Percentiles rank a stretch among this genome's conserved stretches.
Evolutionary conservation across 441 rosid genomes (phyloP).

Genomic region (Theobroma grandiflorum): DNA sequence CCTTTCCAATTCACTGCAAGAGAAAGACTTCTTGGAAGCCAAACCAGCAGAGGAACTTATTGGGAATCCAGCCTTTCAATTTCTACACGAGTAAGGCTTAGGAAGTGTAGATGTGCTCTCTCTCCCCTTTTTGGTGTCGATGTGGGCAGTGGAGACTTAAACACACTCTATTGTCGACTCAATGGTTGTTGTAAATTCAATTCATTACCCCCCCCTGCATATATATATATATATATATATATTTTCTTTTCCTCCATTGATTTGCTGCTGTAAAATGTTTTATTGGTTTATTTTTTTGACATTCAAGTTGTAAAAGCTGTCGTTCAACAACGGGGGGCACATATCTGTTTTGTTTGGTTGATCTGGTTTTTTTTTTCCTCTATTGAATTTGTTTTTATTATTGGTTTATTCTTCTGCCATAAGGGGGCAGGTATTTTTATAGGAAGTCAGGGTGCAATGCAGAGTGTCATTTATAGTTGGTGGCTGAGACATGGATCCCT

Average conservation of each 20-base stretch:
- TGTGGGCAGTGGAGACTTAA: constrained; percentile 37
- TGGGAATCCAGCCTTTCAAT: constrained; percentile 88
- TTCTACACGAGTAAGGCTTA: constrained; percentile 68
- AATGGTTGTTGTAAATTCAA: constrained; percentile 47
- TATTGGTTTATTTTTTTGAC: constrained; percentile 46
- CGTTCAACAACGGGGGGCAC: constrained; percentile 33
- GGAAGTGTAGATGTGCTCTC: constrained; percentile 29
- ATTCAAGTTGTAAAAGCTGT: constrained; percentile 48
- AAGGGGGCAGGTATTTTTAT: constrained; percentile 37
- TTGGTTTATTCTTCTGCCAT: constrained; percentile 34
- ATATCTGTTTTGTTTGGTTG: constrained; percentile 33
- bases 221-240: constrained; percentile 1
- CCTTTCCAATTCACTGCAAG: constrained; percentile 81
- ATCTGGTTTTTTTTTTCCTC: constrained; percentile 25
- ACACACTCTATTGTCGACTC: constrained; percentile 22
- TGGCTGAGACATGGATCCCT: constrained; percentile 46
- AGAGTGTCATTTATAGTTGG: constrained; percentile 32
- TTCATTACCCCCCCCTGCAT: constrained; percentile 25
- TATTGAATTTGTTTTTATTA: background rate
- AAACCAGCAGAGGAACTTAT: constrained; percentile 89
- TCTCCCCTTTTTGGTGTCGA: constrained; percentile 22
- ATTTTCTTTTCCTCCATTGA: constrained; percentile 22
- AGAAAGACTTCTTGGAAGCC: constrained; percentile 87
- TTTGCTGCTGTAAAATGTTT: constrained; percentile 44
- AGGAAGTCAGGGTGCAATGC: constrained; percentile 35